Conservation (phyloP, 2,329 filamentous ascomycete species). For the Penicillium expansum region DNA sequence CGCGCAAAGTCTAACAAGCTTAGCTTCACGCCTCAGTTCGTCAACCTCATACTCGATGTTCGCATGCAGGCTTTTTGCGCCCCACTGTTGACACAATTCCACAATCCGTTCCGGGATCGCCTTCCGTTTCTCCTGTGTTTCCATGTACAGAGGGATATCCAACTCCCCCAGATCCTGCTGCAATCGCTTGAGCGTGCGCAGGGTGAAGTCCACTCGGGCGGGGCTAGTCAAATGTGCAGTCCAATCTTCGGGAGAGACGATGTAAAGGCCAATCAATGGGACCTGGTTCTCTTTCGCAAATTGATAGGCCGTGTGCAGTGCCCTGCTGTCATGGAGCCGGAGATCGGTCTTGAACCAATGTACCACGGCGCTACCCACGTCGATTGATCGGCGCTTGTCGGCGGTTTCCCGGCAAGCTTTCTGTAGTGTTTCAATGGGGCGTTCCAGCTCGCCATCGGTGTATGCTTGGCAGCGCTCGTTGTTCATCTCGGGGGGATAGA, state of each 20-base stretch:
- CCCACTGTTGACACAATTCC: slow-evolving; percentile 68
- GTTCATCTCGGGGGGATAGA: slow-evolving; percentile 83
- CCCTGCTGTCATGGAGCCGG: slow-evolving; percentile 69
- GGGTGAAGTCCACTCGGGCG: slow-evolving; percentile 72
- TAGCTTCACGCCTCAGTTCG: slow-evolving; percentile 74
- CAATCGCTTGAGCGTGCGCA: slow-evolving; percentile 67
- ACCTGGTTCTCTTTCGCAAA: slow-evolving; percentile 65
- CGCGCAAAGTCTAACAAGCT: slow-evolving; percentile 60
- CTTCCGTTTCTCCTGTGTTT: slow-evolving; percentile 66
- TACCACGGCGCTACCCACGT: slow-evolving; percentile 63
- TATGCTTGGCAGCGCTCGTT: slow-evolving; percentile 75
- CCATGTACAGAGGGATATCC: slow-evolving; percentile 74
- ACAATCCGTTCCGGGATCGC: slow-evolving; percentile 61
- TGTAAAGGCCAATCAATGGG: slow-evolving; percentile 72
- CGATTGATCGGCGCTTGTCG: slow-evolving; percentile 51
- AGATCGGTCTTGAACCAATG: slow-evolving; percentile 92
- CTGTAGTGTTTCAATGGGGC: slow-evolving; percentile 69
- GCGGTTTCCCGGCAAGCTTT: slow-evolving; percentile 61
- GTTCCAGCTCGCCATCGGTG: slow-evolving; percentile 63
- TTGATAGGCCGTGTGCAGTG: slow-evolving; percentile 63
- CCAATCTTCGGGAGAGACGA: slow-evolving; percentile 79
- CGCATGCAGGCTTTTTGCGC: slow-evolving; percentile 69
- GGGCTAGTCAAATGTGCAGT: slow-evolving; percentile 74
- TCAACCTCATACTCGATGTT: slow-evolving; percentile 94
- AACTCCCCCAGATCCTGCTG: slow-evolving; percentile 65